Evolutionary conservation across 768 basidiomycete species (phyloP).

Genomic region (Lentinus tigrinus): DNA sequence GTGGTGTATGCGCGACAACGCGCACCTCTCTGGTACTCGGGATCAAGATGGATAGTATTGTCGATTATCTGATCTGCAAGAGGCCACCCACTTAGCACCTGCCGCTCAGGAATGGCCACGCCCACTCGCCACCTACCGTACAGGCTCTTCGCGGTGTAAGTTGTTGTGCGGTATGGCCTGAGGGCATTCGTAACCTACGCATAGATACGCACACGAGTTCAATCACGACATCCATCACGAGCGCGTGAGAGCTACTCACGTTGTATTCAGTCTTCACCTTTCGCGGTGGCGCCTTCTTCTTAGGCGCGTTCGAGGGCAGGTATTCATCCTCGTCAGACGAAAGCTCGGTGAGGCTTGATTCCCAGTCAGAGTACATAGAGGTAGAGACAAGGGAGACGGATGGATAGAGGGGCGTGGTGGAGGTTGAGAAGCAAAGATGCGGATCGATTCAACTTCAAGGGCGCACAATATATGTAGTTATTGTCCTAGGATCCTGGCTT

Average conservation of each 20-base stretch:
- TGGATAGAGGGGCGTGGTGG: not conserved
- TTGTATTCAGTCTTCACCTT: slow-evolving; percentile 30
- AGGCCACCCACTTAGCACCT: not conserved
- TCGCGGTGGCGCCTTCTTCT: slow-evolving; percentile 25
- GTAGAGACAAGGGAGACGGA: not conserved
- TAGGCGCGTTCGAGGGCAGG: slow-evolving; percentile 24
- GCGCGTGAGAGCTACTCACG: slow-evolving; percentile 7
- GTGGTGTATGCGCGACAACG: not conserved
- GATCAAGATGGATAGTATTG: slow-evolving; percentile 52
- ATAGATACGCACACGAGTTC: too few relatives aligned
- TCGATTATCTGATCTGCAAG: slow-evolving; percentile 47
- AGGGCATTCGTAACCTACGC: slow-evolving; percentile 31
- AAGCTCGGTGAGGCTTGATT: slow-evolving; percentile 49
- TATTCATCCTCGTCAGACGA: slow-evolving; percentile 41
- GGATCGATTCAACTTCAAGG: too few relatives aligned
- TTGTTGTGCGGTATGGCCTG: slow-evolving; percentile 36
- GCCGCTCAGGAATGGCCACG: not conserved
- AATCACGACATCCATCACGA: slow-evolving; percentile 14
- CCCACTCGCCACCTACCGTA: slow-evolving; percentile 36
- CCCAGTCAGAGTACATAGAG: slow-evolving; percentile 33
- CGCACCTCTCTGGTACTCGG: slow-evolving; percentile 65
- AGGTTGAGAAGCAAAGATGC: not conserved
- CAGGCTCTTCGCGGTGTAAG: slow-evolving; percentile 43
- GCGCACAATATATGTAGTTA: not conserved
- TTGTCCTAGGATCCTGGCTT: too few relatives aligned